Conservation (phyloP, 306 rosid species). For the Cyamopsis tetragonoloba region DNA sequence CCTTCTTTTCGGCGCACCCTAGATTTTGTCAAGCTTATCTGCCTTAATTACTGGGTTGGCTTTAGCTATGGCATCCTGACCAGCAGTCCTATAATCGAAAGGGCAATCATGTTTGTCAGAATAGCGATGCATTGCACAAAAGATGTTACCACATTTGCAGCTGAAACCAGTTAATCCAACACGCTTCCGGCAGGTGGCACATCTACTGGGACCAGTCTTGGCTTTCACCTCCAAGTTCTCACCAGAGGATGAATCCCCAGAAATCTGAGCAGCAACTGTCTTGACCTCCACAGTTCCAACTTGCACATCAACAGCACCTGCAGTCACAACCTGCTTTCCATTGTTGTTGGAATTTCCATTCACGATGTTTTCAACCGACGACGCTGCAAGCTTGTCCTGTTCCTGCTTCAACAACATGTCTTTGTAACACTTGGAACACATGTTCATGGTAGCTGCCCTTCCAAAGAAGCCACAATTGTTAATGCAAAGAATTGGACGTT, state of each 20-base stretch:
- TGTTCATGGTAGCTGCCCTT: slow-evolving; percentile 72
- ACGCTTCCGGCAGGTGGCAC: slow-evolving; percentile 61
- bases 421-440: slow-evolving; percentile 87
- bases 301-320: slow-evolving; percentile 34
- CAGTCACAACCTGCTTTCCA: slow-evolving; percentile 38
- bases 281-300: slow-evolving; percentile 34
- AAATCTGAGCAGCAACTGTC: slow-evolving; percentile 25
- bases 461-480: slow-evolving; percentile 84
- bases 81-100: slow-evolving; percentile 56
- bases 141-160: slow-evolving; percentile 69
- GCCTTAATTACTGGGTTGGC: slow-evolving; percentile 80
- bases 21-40: slow-evolving; percentile 75
- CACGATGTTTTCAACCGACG: slow-evolving; percentile 65
- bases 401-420: slow-evolving; percentile 70
- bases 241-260: slow-evolving; percentile 36
- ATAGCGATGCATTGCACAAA: slow-evolving; percentile 63
- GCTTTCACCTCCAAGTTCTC: slow-evolving; percentile 38
- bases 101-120: slow-evolving; percentile 67
- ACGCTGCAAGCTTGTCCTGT: slow-evolving; percentile 53
- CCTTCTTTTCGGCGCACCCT: slow-evolving; percentile 30
- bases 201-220: slow-evolving; percentile 53
- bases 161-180: slow-evolving; percentile 75
- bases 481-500: slow-evolving; percentile 62
- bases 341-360: slow-evolving; percentile 39
- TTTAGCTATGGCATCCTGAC: slow-evolving; percentile 65